phyloP scores from a whole-genome alignment of 768 basidiomycete genomes.

The Russula emetica region DNA sequence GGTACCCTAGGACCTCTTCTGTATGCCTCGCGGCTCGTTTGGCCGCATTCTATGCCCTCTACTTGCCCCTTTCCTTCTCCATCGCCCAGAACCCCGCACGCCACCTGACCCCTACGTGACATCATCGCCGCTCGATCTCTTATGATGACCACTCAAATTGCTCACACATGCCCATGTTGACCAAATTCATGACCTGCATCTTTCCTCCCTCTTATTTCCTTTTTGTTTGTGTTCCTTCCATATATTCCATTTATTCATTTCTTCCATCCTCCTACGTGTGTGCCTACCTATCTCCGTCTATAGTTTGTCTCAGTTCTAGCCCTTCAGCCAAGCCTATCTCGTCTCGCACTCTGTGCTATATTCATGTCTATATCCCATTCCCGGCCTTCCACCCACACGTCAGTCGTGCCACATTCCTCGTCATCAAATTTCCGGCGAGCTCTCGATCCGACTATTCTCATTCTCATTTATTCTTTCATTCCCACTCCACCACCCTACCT shows the following conservation, averaged over 20 bases:
- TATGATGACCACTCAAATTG: conserved; percentile 23
- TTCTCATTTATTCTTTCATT: not conserved
- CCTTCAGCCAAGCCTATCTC: conserved; percentile 16
- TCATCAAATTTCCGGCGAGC: not conserved
- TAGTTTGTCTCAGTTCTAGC: conserved; percentile 20
- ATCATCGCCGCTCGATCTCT: conserved; percentile 17
- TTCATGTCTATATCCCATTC: conserved; percentile 18
- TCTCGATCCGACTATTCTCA: not conserved
- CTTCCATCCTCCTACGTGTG: not conserved
- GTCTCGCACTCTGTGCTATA: conserved; percentile 15
- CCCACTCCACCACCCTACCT: not conserved
- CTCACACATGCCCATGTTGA: conserved; percentile 18
- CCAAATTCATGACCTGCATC: conserved; percentile 17
- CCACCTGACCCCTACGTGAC: conserved; percentile 10
- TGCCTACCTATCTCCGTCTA: conserved; percentile 19
- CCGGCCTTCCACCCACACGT: not conserved
- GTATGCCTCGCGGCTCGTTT: conserved; percentile 8
- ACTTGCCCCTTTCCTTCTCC: not conserved
- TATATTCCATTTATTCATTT: not conserved
- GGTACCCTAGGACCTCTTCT: conserved; percentile 12
- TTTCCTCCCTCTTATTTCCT: conserved; percentile 11
- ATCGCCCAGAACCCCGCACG: not conserved
- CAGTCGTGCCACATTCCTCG: not conserved
- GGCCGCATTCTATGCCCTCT: conserved; percentile 10
- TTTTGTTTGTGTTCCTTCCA: not conserved